Conservation (phyloP, 352 stramenopile species). For the Pythium dissimile region DNA sequence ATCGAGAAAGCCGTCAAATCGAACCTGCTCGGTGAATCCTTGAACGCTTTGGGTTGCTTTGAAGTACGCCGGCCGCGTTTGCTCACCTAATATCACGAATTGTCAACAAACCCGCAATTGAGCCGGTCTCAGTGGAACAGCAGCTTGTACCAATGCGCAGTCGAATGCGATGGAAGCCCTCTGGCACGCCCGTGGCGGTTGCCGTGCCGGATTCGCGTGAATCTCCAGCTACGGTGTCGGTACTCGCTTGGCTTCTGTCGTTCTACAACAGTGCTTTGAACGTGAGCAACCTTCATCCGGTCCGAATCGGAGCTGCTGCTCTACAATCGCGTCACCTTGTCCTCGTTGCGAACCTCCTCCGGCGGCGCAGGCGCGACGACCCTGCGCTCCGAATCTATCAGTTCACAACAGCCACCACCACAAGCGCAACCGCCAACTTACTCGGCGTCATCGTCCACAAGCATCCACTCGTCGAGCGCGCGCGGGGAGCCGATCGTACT, state of each 20-base stretch:
- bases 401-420: neutral
- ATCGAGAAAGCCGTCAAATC: no score
- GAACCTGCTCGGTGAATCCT: conserved; percentile 51
- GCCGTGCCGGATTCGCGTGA: neutral
- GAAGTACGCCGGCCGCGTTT: conserved; percentile 52
- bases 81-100: conserved; percentile 32
- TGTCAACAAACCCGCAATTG: neutral
- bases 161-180: conserved; percentile 51
- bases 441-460: conserved; percentile 71
- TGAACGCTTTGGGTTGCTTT: conserved; percentile 63
- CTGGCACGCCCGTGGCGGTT: conserved; percentile 24
- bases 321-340: neutral
- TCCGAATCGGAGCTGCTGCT: no score
- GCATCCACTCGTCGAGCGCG: conserved; percentile 55
- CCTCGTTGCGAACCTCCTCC: neutral
- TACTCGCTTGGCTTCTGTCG: neutral
- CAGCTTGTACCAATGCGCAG: conserved; percentile 36
- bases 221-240: neutral
- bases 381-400: conserved; percentile 20
- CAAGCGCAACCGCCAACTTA: conserved; percentile 24
- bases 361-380: conserved; percentile 37
- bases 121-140: neutral
- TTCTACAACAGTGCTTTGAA: no score
- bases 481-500: conserved; percentile 12
- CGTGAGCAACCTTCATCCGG: no score